Conservation (phyloP, 2,329 filamentous ascomycete genomes). For the Calycina marina region DNA sequence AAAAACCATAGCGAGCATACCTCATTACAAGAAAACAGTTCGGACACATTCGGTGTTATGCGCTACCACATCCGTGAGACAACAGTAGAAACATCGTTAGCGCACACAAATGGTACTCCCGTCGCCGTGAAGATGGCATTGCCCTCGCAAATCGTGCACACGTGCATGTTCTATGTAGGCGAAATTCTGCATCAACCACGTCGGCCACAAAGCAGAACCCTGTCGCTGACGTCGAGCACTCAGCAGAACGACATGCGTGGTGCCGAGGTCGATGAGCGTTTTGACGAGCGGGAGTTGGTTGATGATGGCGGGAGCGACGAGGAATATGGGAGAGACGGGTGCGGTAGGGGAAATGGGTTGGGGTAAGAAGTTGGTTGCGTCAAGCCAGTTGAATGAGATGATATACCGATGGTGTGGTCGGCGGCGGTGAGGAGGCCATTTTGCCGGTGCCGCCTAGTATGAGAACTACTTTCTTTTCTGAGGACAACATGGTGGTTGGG, state of each 20-base stretch:
- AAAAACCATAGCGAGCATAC: background rate
- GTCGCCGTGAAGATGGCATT: slow-evolving; percentile 29
- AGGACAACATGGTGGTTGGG: background rate
- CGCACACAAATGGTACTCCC: slow-evolving; percentile 9
- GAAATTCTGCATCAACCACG: slow-evolving; percentile 37
- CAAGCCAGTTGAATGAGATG: slow-evolving; percentile 31
- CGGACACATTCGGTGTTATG: background rate
- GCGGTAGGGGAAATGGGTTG: slow-evolving; percentile 19
- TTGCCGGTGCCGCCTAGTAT: slow-evolving; percentile 32
- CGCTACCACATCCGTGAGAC: background rate
- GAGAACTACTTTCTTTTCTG: slow-evolving; percentile 22
- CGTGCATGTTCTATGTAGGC: slow-evolving; percentile 20
- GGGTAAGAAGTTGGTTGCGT: slow-evolving; percentile 26
- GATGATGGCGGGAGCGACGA: slow-evolving; percentile 25
- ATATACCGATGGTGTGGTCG: slow-evolving; percentile 21
- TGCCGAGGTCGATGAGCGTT: slow-evolving; percentile 28
- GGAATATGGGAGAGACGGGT: slow-evolving; percentile 26
- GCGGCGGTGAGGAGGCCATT: slow-evolving; percentile 21
- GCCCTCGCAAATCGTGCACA: slow-evolving; percentile 15
- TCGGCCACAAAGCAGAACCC: slow-evolving; percentile 30
- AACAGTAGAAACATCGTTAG: slow-evolving; percentile 1
- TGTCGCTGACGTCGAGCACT: slow-evolving; percentile 26
- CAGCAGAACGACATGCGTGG: slow-evolving; percentile 31
- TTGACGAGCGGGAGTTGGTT: slow-evolving; percentile 24
- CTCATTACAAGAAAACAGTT: background rate